Base-by-base conservation (phyloP, 164 flowering plant genomes). In the Echeveria elegans region DNA sequence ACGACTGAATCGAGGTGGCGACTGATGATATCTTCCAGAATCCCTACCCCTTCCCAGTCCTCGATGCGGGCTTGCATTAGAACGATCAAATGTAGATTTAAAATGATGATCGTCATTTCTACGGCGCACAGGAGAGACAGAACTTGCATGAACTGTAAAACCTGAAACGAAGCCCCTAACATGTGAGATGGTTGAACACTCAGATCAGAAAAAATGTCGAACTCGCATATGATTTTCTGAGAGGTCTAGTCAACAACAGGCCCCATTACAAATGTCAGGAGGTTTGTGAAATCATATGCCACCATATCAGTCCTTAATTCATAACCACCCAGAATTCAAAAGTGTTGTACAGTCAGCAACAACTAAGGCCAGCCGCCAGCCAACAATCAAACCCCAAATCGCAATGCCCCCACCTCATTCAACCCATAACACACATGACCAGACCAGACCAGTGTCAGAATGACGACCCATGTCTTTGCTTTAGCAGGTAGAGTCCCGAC, bases 71-170 rank as follows among this genome's bases (percentile, higher is more conserved):
- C 71, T 69, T 32, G 77, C 82, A 69, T 67, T 77, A 1, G 77
- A 65, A 77, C 72, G 80, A 73, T 84, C 85, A 72, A 81, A 84
- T 66, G 77, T 81, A 56, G 88, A 73, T 72, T 78, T 72, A 68
- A 81, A 79, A 31, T 82, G 82, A 69, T 73, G 84, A 66, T 80
- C 87, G n/a, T 72, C 74, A 75, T 81, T 80, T 72, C 93, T 82
- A 53, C 74, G 89, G 50, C 78, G 90, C 68, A 78, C 72, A 58
- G 96, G 96, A 69, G 98, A 90, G 50, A 64, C 78, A 77, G 96
- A 93, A 75, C 86, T 83, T 81, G 90, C 87, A 79, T 81, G 87
- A 74, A 71, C 72, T 83, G 89, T 85, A 82, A 83, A 81, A 72
- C 96, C 98, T 92, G 96, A 79, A 86, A 81, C 73, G 66, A 80